Conservation (phyloP, 1,284 basidiomycete species). For the Apiotrichum gracile region DNA sequence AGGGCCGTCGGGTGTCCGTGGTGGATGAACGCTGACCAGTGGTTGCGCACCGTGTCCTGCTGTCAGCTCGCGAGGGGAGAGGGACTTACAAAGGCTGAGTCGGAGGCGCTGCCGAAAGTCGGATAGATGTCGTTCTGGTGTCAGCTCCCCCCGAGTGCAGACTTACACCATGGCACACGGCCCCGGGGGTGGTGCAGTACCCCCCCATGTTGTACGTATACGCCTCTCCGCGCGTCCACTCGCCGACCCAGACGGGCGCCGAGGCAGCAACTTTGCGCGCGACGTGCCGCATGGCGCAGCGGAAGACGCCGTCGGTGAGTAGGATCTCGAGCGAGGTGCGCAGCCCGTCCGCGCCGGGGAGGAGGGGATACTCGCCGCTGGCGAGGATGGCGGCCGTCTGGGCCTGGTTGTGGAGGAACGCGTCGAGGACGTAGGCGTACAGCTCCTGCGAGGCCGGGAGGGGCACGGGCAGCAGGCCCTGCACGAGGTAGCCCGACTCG, state of each 20-base stretch:
- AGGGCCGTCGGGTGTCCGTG: constrained; percentile 19
- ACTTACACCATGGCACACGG: constrained; percentile 34
- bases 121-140: constrained; percentile 36
- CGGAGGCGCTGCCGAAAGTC: constrained; percentile 34
- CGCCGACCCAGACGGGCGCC: constrained; percentile 66
- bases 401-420: constrained; percentile 20
- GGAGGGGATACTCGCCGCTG: constrained; percentile 54
- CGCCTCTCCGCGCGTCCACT: constrained; percentile 61
- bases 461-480: constrained; percentile 29
- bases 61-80: neutral
- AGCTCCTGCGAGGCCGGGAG: constrained; percentile 24
- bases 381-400: constrained; percentile 52
- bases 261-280: constrained; percentile 58
- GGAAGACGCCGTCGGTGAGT: constrained; percentile 56
- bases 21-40: constrained; percentile 36
- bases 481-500: constrained; percentile 63
- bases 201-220: constrained; percentile 57
- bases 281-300: constrained; percentile 64
- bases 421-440: constrained; percentile 38
- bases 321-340: constrained; percentile 57
- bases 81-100: too few relatives aligned
- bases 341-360: constrained; percentile 33
- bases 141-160: too few relatives aligned
- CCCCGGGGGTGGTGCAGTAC: constrained; percentile 21
- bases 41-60: constrained; percentile 14